Evolutionary conservation across 768 basidiomycete species (phyloP), one percentile per base, ranked within the genome.

Genomic region (Paxillus ammoniavirescens): DNA sequence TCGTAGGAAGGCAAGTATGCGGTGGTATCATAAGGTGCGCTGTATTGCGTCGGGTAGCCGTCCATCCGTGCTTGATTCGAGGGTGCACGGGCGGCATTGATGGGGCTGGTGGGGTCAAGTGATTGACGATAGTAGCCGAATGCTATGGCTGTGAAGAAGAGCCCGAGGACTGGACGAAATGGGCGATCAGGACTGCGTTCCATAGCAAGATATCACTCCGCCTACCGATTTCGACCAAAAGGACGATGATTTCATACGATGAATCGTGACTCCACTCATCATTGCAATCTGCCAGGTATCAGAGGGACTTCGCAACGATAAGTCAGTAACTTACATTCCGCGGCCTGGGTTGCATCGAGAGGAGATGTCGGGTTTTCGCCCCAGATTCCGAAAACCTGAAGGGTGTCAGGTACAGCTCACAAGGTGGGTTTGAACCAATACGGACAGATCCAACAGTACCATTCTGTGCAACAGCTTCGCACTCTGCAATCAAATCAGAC

Each of bases 91-190:
- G 70, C 62, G 40, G 75, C 60, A 64, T 86, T 85, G 49, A 71
- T 78, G 37, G 76, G 68, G 57, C 81, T 81, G 3, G 78, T 67
- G 1, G 91, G 91, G 66, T 91, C 86, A 33, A 84, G 77, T 2
- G 83, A 64, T 70, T 94, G 91, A 21, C 86, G 84, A 64, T 87
- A 84, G 74, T 85, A 94, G 13, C 78, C 75, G 65, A 87, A 87
- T 2, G 84, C 81, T 59, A 89, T 61, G 45, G 77, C 57, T n/a
- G 81, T 78, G 75, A 91, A 90, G 54, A 92, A 65, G 36, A 74
- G 59, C 42, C 78, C 75, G 44, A 88, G 61, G 45, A 82, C 85
- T 89, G 60, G 2, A 28, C 0, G n/a, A 18, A 13, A 1, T 53
- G 3, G 5, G 18, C 56, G 21, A 57, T 26, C 45, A n/a, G 18